Evolutionary conservation across 495 filamentous ascomycete genomes (phyloP), one percentile per base, ranked within the genome.

Genomic region (Hypoxylon rickii): DNA sequence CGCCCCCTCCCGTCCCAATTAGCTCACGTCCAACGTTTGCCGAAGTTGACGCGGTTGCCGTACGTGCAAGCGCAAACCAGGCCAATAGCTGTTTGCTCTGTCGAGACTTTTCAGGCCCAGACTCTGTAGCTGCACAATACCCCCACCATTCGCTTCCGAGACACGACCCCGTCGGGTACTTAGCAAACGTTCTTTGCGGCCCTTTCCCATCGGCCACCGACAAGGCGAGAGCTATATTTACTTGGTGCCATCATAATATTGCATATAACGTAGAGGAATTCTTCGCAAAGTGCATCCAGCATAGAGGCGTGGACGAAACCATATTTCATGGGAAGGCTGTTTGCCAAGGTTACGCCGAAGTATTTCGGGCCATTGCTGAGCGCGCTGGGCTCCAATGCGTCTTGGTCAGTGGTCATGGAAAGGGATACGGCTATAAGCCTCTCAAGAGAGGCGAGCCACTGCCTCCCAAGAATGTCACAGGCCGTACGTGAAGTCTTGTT

Each of bases 231-330:
- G 88, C 80, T 7, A 87, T 98, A 51, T 98, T 98, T 70, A 89
- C 90, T 6, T 98, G 92, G 94, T 80, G 90, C 39, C 94, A 97
- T 70, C 87, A 98, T 70, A 97, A 97, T 64, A 84, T 98, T 53
- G 75, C 76, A 38, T 98, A 98, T 72, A 89, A 98, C 69, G 78
- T 81, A 3, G 73, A 83, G 29, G 78, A 83, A 34, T 94, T 96
- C 76, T 92, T 92, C 68, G 81, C 79, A 51, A 78, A 84, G 36
- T 82, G 70, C 46, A 76, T 95, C 29, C 62, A 67, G 53, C 76
- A 83, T n/a, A 81, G 82, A 19, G 88, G 85, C 3, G 85, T 90
- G 0, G 77, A 77, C 3, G 79, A 81, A 21, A 89, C 86, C 0
- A 78, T 97, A 10, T 74, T 80, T 13, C 76, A 80, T 1, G 94